Percentiles rank a stretch among this genome's conserved stretches.
Conservation (phyloP, 1,284 basidiomycete species). For the Cryptococcus floricola region DNA sequence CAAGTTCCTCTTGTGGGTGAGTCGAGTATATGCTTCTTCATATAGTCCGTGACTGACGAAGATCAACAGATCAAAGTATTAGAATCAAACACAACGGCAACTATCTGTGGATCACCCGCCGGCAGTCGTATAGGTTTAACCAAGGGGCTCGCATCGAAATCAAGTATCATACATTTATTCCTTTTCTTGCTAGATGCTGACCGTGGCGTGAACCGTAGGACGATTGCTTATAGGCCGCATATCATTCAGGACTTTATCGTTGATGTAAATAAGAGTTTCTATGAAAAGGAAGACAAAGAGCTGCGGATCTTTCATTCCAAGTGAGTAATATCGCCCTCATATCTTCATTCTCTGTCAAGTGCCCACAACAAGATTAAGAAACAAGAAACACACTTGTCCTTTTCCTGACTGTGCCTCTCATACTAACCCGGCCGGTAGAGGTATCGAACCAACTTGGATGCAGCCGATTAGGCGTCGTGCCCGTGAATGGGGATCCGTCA, state of each 20-base stretch:
- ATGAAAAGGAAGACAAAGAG: conserved; percentile 22
- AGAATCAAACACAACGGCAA: conserved; percentile 14
- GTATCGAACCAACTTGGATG: conserved; percentile 19
- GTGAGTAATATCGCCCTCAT: conserved; percentile 8
- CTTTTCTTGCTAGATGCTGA: neutral
- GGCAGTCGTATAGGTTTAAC: conserved; percentile 1
- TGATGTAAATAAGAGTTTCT: conserved; percentile 18
- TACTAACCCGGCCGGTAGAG: conserved; percentile 2
- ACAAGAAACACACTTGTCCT: neutral
- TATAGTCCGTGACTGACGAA: neutral
- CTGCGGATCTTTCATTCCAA: conserved; percentile 29
- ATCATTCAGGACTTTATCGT: conserved; percentile 22
- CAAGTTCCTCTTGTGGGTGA: conserved; percentile 23
- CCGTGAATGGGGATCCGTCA: conserved; percentile 30
- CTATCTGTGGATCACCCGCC: conserved; percentile 19
- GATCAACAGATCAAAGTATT: conserved; percentile 8
- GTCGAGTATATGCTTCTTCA: conserved; percentile 2
- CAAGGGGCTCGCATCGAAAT: conserved; percentile 11
- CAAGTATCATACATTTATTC: neutral
- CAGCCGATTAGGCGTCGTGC: conserved; percentile 21
- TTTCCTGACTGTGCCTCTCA: neutral
- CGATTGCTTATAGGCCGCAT: conserved; percentile 15
- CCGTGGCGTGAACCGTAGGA: conserved; percentile 4
- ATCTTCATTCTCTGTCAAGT: neutral
- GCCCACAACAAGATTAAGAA: neutral